Evolutionary conservation across 352 stramenopile species (phyloP), one percentile per base, ranked within the genome.

Genomic region (Pythium coloratum): DNA sequence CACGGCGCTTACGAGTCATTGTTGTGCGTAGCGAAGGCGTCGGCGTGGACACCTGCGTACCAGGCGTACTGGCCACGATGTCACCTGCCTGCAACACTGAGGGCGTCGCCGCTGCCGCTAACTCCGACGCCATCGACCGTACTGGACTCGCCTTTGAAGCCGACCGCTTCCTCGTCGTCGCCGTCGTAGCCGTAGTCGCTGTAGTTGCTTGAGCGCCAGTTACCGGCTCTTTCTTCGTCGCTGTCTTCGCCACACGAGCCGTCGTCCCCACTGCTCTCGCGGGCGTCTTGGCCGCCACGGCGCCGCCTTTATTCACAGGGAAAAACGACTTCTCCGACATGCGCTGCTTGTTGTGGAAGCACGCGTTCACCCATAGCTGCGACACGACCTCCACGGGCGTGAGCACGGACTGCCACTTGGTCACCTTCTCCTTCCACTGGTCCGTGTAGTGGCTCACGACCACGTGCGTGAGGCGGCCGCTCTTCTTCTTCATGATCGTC

Each of bases 351-450:
- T 82, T 90, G 59, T 88, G 78, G 42, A 86, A 87, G 64, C 87
- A 95, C 8, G 81, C 84, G 51, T 95, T 91, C 9, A 95, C 87
- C 87, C 87, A 95, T 18, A 93, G 72, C 64, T 90, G 84, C 16
- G 83, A 89, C n/a, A 93, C 87, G 42, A 95, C 88, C 36, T 91
- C 77, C 6, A 95, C 44, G 5, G 59, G 47, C 44, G 49, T 70
- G 40, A 57, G 50, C n/a, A 60, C 30, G 10, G 68, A 69, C 62
- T 89, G 75, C 82, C 82, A 90, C 62, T 91, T 87, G 44, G 68
- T 69, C 28, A 92, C 81, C 67, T 91, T 91, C 50, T 82, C 72
- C 71, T 91, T 91, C 83, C 83, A 94, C 58, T 60, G 40, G 0
- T 68, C 69, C 24, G 83, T 88, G 34, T 88, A 82, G 49, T 91